These are phyloP conservation scores for Chrysoporthe deuterocubensis DNA, from an alignment of 2,329 filamentous ascomycete genomes.

Conservation along the genomic window DNA sequence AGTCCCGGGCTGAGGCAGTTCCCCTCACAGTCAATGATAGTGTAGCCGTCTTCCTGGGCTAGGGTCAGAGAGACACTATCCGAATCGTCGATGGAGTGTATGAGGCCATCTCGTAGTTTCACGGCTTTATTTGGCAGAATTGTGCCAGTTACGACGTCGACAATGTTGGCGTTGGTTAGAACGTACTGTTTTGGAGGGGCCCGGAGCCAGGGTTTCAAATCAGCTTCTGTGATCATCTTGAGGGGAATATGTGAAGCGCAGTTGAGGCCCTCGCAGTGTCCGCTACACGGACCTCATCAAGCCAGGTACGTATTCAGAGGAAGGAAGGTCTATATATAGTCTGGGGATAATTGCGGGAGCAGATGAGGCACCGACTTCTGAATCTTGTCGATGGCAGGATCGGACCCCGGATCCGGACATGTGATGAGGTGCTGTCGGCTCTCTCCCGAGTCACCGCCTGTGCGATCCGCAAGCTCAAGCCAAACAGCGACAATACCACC, in stretches of 20 bases:
- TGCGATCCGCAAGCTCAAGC: no score
- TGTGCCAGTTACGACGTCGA: conserved; percentile 32
- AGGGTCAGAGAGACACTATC: conserved; percentile 5
- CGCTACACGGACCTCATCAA: not conserved
- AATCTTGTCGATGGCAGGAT: conserved; percentile 38
- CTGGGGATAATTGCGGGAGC: conserved; percentile 24
- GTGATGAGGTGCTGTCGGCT: no score
- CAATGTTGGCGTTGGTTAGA: conserved; percentile 33
- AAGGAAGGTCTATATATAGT: not conserved
- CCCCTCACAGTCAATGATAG: conserved; percentile 24
- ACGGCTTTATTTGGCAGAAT: conserved; percentile 28
- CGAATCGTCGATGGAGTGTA: conserved; percentile 28
- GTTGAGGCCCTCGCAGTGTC: not conserved
- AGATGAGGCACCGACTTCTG: conserved; percentile 34
- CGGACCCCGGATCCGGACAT: no score
- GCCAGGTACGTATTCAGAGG: not conserved
- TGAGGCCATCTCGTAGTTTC: conserved; percentile 30
- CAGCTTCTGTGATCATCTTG: conserved; percentile 31
- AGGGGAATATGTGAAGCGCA: no score
- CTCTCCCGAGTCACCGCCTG: no score
- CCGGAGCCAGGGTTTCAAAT: conserved; percentile 35
- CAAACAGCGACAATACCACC: no score
- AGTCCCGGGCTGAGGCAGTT: conserved; percentile 23
- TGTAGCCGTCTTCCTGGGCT: conserved; percentile 29
- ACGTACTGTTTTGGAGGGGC: conserved; percentile 30